Conservation (phyloP, 192 early-diverging fungal genomes). For the Rhizophagus prolifer region DNA sequence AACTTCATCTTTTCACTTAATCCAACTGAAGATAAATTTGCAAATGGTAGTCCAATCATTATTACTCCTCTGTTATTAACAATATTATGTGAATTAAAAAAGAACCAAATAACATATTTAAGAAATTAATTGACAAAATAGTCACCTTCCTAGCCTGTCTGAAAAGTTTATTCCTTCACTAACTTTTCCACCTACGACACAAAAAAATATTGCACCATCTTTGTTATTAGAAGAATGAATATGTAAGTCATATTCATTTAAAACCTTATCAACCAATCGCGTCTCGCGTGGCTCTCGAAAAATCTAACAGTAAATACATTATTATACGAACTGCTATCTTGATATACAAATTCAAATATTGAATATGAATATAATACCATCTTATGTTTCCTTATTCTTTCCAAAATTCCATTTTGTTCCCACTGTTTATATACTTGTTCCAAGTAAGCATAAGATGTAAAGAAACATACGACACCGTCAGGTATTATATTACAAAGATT, state of each 20-base stretch:
- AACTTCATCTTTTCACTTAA: conserved; percentile 73
- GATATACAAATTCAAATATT: not conserved
- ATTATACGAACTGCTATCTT: not conserved
- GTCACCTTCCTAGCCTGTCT: conserved; percentile 71
- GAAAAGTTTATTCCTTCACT: conserved; percentile 94
- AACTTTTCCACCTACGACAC: conserved; percentile 89
- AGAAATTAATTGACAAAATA: not conserved
- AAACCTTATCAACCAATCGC: conserved; percentile 51
- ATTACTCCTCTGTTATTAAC: conserved; percentile 53
- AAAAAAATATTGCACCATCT: conserved; percentile 76
- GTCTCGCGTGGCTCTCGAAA: conserved; percentile 69
- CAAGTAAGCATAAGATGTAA: conserved; percentile 80
- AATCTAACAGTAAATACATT: conserved; percentile 42
- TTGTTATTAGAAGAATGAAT: conserved; percentile 43
- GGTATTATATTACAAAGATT: conserved; percentile 76
- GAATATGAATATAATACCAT: conserved; percentile 37
- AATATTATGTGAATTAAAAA: not conserved
- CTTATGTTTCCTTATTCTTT: conserved; percentile 60
- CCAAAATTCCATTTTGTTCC: conserved; percentile 43
- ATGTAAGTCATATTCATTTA: conserved; percentile 59
- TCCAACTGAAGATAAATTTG: conserved; percentile 74
- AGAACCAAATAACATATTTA: not conserved
- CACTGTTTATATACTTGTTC: conserved; percentile 59
- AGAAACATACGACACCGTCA: conserved; percentile 86
- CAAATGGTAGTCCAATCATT: conserved; percentile 88